Percentiles rank a stretch among this genome's conserved stretches.
phyloP scores from a whole-genome alignment of 192 early-diverging fungal species.

The Gonapodya sp. region DNA sequence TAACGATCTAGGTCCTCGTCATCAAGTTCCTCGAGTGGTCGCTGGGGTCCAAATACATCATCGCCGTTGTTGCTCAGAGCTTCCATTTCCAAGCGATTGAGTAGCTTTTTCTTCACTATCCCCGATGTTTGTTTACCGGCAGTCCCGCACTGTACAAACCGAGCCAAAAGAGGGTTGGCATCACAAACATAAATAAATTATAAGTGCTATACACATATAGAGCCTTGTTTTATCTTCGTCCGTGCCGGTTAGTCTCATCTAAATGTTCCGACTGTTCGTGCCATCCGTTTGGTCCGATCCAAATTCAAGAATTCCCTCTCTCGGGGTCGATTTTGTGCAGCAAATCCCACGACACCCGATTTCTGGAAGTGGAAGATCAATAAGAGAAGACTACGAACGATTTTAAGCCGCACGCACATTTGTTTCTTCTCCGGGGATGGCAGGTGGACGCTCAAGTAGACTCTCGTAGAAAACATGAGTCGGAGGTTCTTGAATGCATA shows the following conservation, averaged over 20 bases:
- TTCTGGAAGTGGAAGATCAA: too few species aligned
- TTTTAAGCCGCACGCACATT: not conserved
- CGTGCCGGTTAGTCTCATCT: too few species aligned
- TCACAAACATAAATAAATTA: too few species aligned
- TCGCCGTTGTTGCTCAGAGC: not conserved
- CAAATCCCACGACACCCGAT: not conserved
- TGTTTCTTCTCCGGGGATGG: slow-evolving; percentile 23
- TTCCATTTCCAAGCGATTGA: too few species aligned
- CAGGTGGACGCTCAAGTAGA: slow-evolving; percentile 27
- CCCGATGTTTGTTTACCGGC: too few species aligned
- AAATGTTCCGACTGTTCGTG: slow-evolving; percentile 8
- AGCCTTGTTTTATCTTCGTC: too few species aligned
- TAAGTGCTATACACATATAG: too few species aligned
- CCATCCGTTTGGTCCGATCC: slow-evolving; percentile 25
- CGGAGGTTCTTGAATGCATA: slow-evolving; percentile 18
- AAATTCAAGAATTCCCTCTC: slow-evolving; percentile 21
- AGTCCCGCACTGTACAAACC: too few species aligned
- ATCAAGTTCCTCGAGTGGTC: not conserved
- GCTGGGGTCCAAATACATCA: not conserved
- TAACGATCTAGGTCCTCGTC: not conserved
- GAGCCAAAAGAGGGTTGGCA: too few species aligned
- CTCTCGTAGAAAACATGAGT: slow-evolving; percentile 21
- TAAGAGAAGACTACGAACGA: not conserved
- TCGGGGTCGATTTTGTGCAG: not conserved
- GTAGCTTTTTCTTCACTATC: too few species aligned